A percentile compares a stretch with the other conserved stretches of the same genome.
phyloP scores from a whole-genome alignment of 2,329 filamentous ascomycete genomes.

The Pseudodiploospora longispora region DNA sequence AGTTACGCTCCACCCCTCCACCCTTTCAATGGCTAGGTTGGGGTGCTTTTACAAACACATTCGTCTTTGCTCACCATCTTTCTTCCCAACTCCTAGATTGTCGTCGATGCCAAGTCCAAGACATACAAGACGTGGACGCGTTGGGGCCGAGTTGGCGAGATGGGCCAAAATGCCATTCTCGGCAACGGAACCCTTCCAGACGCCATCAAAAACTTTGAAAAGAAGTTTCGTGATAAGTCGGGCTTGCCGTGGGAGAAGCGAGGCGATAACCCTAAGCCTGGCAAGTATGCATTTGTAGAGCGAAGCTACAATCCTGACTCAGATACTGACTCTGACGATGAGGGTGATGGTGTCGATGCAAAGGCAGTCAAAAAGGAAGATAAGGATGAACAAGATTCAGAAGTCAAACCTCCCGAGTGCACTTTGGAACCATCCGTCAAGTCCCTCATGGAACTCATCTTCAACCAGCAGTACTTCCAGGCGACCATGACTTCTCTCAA shows the following conservation, averaged over 20 bases:
- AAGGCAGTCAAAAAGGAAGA: conserved; percentile 27
- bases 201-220: conserved; percentile 45
- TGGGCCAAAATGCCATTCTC: conserved; percentile 39
- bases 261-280: conserved; percentile 47
- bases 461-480: conserved; percentile 67
- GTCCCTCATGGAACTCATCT: conserved; percentile 70
- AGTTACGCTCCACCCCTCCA: conserved; percentile 8
- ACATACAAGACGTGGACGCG: conserved; percentile 60
- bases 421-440: conserved; percentile 54
- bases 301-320: conserved; percentile 65
- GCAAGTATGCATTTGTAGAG: conserved; percentile 76
- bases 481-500: conserved; percentile 58
- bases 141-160: conserved; percentile 70
- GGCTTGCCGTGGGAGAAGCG: conserved; percentile 49
- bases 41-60: too few relatives aligned
- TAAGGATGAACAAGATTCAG: conserved; percentile 23
- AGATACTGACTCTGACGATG: conserved; percentile 40
- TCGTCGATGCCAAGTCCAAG: conserved; percentile 28
- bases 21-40: too few relatives aligned
- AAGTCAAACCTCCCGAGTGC: conserved; percentile 37
- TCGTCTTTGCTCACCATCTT: too few relatives aligned
- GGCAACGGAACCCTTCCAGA: conserved; percentile 32
- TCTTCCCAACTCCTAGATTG: conserved; percentile 24
- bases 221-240: conserved; percentile 56
- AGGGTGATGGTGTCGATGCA: conserved; percentile 19